phyloP scores from a whole-genome alignment of 2,329 filamentous ascomycete species.

The Cladosporium sp. region DNA sequence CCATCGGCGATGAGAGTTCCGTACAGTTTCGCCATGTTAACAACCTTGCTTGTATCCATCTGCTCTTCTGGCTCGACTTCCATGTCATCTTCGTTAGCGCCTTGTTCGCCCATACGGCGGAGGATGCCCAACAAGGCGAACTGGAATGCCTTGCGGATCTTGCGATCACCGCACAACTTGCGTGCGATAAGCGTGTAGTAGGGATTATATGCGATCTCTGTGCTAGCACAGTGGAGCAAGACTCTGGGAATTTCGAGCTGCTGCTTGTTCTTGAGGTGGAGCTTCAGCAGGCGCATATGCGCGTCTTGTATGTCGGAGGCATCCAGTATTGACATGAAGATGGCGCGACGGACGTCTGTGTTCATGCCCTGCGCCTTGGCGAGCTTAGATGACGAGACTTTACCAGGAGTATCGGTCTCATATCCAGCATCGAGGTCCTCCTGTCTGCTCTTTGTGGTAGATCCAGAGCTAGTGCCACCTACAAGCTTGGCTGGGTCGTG shows the following conservation, averaged over 20 bases:
- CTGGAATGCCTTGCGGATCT: slow-evolving; percentile 79
- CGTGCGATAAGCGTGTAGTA: slow-evolving; percentile 87
- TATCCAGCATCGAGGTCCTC: slow-evolving; percentile 25
- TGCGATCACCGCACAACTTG: slow-evolving; percentile 68
- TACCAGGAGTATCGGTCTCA: slow-evolving; percentile 20
- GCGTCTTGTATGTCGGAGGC: slow-evolving; percentile 81
- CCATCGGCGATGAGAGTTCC: slow-evolving; percentile 59
- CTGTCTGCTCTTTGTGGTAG: slow-evolving; percentile 2
- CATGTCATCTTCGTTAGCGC: slow-evolving; percentile 56
- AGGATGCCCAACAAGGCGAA: slow-evolving; percentile 84
- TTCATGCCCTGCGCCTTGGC: slow-evolving; percentile 81
- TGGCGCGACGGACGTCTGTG: slow-evolving; percentile 79
- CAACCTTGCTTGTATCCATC: slow-evolving; percentile 54
- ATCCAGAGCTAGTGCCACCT: slow-evolving; percentile 17
- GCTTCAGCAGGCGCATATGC: slow-evolving; percentile 70
- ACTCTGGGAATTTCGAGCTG: slow-evolving; percentile 84
- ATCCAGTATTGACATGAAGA: slow-evolving; percentile 87
- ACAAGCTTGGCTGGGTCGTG: slow-evolving; percentile 37
- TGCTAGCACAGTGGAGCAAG: slow-evolving; percentile 78
- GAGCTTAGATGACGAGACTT: slow-evolving; percentile 65
- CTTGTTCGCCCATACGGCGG: slow-evolving; percentile 70
- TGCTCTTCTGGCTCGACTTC: slow-evolving; percentile 49
- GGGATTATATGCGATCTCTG: slow-evolving; percentile 80
- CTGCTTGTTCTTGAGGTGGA: slow-evolving; percentile 80
- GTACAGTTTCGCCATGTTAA: slow-evolving; percentile 66